Evolutionary conservation across 2,329 filamentous ascomycete species (phyloP).

Genomic region (Helotiales sp.): DNA sequence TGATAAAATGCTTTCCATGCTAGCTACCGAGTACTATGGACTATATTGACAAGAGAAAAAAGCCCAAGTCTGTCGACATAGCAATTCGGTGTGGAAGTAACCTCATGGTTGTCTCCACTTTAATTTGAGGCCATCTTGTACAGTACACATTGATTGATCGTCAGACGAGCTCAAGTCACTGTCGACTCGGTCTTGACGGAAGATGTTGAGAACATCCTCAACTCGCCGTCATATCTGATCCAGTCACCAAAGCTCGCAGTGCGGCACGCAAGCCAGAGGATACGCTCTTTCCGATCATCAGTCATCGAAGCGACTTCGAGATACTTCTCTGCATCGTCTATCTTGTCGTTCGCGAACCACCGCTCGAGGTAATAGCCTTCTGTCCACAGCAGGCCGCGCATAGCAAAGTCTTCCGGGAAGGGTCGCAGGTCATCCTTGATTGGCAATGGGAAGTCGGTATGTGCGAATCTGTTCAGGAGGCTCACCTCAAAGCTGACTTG

Average conservation of each 20-base stretch:
- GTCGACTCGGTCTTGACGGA: too few species aligned
- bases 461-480: slow-evolving; percentile 27
- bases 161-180: too few species aligned
- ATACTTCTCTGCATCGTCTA: slow-evolving; percentile 37
- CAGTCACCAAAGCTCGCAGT: slow-evolving; percentile 23
- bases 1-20: too few species aligned
- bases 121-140: too few species aligned
- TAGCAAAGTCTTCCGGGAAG: slow-evolving; percentile 40
- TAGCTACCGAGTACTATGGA: too few species aligned
- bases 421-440: slow-evolving; percentile 37
- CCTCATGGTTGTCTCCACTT: too few species aligned
- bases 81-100: too few species aligned
- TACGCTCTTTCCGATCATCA: slow-evolving; percentile 32
- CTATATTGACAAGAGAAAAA: too few species aligned
- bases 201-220: not conserved
- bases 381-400: slow-evolving; percentile 38
- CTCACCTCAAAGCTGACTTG: too few species aligned
- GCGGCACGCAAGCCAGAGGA: slow-evolving; percentile 34
- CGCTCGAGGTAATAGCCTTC: slow-evolving; percentile 35
- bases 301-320: slow-evolving; percentile 34
- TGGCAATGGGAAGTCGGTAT: slow-evolving; percentile 31
- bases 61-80: too few species aligned
- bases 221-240: slow-evolving; percentile 28
- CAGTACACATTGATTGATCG: too few species aligned
- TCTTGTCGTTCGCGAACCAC: slow-evolving; percentile 39